These are phyloP conservation scores for Iodosphaeria phyllophila DNA, from an alignment of 2,329 filamentous ascomycete genomes.

Conservation along the genomic window DNA sequence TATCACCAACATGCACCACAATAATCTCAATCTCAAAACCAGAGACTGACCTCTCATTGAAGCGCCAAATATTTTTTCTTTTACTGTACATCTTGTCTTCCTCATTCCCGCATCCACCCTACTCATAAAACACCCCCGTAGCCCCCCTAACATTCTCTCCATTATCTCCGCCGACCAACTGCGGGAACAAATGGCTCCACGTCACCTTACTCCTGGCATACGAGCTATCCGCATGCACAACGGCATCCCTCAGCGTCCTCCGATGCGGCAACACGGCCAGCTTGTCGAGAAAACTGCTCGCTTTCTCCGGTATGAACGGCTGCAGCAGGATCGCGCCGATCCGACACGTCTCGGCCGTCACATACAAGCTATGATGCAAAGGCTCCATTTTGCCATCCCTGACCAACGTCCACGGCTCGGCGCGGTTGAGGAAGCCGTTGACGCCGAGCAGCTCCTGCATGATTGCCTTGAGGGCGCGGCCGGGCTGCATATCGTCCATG, in stretches of 20 bases:
- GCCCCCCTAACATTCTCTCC: no score
- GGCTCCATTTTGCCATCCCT: conserved; percentile 17
- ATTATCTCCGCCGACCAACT: no score
- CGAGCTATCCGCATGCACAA: conserved; percentile 40
- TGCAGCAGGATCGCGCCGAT: conserved; percentile 72
- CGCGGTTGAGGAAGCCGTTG: conserved; percentile 46
- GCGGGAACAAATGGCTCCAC: conserved; percentile 35
- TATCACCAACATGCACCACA: no score
- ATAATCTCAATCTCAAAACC: no score
- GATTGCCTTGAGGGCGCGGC: conserved; percentile 44
- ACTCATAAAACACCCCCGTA: no score
- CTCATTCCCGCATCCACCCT: no score
- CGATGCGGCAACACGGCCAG: conserved; percentile 49
- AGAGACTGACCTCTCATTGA: no score
- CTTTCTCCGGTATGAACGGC: conserved; percentile 75
- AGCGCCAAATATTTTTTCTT: no score
- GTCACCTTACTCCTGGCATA: no score
- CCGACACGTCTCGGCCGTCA: conserved; percentile 57
- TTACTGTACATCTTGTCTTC: no score
- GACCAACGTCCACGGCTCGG: conserved; percentile 48
- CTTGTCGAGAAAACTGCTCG: conserved; percentile 52
- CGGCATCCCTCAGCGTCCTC: conserved; percentile 44
- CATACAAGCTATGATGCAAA: conserved; percentile 45
- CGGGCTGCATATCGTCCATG: conserved; percentile 47
- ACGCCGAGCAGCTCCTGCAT: conserved; percentile 44